phyloP scores from a whole-genome alignment of 2,329 filamentous ascomycete species.

The Cercospora sp. region DNA sequence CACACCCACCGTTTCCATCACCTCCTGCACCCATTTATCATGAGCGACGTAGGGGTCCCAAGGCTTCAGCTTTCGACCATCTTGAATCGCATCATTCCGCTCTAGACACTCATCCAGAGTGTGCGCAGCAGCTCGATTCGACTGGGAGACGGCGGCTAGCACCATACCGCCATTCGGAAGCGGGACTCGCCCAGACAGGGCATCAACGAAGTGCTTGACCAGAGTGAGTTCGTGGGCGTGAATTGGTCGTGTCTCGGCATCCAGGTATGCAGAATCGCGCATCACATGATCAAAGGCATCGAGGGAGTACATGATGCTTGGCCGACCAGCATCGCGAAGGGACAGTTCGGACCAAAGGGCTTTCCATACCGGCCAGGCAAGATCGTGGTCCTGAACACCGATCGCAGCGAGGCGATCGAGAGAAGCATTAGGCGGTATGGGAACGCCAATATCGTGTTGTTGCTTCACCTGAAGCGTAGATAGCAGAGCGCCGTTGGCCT shows the following conservation, averaged over 20 bases:
- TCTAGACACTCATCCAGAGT: conserved; percentile 23
- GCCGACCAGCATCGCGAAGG: conserved; percentile 46
- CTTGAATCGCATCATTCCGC: conserved; percentile 24
- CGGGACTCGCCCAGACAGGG: conserved; percentile 60
- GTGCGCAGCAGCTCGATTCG: conserved; percentile 53
- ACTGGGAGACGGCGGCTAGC: conserved; percentile 70
- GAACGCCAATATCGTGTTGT: conserved; percentile 59
- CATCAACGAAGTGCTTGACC: conserved; percentile 71
- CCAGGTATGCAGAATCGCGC: conserved; percentile 73
- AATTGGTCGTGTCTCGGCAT: conserved; percentile 68
- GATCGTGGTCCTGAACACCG: conserved; percentile 71
- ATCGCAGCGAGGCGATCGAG: conserved; percentile 68
- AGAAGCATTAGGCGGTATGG: conserved; percentile 58
- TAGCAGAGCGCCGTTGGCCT: conserved; percentile 70
- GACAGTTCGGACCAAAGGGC: conserved; percentile 78
- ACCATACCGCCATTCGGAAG: conserved; percentile 75
- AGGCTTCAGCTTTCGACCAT: conserved; percentile 37
- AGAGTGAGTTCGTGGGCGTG: conserved; percentile 84
- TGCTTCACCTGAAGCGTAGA: conserved; percentile 52
- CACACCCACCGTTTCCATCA: conserved; percentile 45
- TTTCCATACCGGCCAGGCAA: conserved; percentile 77
- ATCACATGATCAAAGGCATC: conserved; percentile 84
- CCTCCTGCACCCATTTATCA: conserved; percentile 55
- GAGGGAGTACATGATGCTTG: conserved; percentile 70
- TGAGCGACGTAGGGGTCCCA: conserved; percentile 55